A percentile compares a stretch with the other conserved stretches of the same genome.
Conservation (phyloP, 192 early-diverging fungal genomes). For the Entomortierella beljakovae region DNA sequence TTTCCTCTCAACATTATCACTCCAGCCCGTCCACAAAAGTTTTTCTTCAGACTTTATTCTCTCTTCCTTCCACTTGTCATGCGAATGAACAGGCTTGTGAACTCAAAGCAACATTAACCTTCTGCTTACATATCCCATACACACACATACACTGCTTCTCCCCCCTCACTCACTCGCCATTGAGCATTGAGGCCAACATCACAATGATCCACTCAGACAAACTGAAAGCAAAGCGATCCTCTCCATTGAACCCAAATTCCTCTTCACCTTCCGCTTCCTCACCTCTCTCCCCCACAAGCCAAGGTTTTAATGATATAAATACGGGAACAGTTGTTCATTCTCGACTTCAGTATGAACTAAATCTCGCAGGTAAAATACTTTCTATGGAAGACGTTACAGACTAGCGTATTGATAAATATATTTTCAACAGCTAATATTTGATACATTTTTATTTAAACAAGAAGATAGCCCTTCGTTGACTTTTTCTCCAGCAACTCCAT, state of each 20-base stretch:
- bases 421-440: not conserved
- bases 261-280: constrained; percentile 20
- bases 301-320: not conserved
- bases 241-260: constrained; percentile 48
- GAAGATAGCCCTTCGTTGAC: constrained; percentile 35
- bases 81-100: constrained; percentile 12
- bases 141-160: not conserved
- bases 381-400: not conserved
- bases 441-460: not conserved
- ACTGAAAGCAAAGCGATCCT: constrained; percentile 47
- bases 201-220: constrained; percentile 44
- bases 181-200: not conserved
- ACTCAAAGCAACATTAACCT: not conserved
- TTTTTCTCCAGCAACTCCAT: constrained; percentile 45
- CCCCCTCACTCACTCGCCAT: not conserved
- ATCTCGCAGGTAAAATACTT: constrained; percentile 11
- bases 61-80: not conserved
- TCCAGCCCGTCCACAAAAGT: not conserved
- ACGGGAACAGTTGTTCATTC: constrained; percentile 3
- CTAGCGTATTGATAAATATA: not conserved
- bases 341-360: constrained; percentile 18
- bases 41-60: not conserved
- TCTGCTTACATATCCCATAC: not conserved
- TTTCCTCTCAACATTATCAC: too few relatives aligned
- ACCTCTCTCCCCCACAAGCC: not conserved